A percentile compares a stretch with the other conserved stretches of the same genome.
These are phyloP conservation scores for Antarctomyces pellizariae DNA, from an alignment of 495 filamentous ascomycete species.

Conservation along the genomic window DNA sequence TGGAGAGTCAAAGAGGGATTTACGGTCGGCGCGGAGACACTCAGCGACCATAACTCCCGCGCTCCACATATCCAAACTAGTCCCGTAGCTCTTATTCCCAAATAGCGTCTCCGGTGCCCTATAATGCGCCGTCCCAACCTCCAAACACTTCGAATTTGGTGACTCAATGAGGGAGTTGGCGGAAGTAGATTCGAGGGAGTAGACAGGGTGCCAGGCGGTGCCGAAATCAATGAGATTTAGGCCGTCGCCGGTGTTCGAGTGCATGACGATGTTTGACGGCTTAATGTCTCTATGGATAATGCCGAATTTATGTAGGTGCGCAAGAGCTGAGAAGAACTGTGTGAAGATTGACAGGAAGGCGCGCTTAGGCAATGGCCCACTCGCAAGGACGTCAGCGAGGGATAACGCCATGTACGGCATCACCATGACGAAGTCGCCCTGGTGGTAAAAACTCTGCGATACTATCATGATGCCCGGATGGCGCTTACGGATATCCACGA, in stretches of 20 bases:
- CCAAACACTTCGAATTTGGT: constrained; percentile 88
- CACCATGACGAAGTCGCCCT: no score
- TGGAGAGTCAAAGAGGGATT: constrained; percentile 47
- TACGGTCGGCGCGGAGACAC: constrained; percentile 25
- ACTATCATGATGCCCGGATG: no score
- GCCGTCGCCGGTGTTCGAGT: constrained; percentile 39
- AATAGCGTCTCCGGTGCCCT: constrained; percentile 81
- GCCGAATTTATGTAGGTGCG: constrained; percentile 40
- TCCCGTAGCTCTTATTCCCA: constrained; percentile 47
- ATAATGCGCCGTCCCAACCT: constrained; percentile 84
- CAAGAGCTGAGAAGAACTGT: constrained; percentile 50
- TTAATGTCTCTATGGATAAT: constrained; percentile 93
- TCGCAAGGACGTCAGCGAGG: constrained; percentile 36
- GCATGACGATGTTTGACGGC: constrained; percentile 66
- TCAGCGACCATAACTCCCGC: constrained; percentile 67
- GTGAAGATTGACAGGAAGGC: constrained; percentile 26
- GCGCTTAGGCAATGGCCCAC: constrained; percentile 17
- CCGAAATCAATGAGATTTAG: constrained; percentile 83
- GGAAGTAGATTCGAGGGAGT: constrained; percentile 36
- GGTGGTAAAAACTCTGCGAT: no score
- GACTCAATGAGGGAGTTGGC: no score
- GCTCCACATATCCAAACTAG: constrained; percentile 69
- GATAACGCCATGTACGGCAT: constrained; percentile 67
- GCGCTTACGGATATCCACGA: constrained; percentile 20
- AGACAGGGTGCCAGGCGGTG: constrained; percentile 50